Evolutionary conservation across 345 rosid species (phyloP).

Genomic region (Lagerstroemia speciosa): DNA sequence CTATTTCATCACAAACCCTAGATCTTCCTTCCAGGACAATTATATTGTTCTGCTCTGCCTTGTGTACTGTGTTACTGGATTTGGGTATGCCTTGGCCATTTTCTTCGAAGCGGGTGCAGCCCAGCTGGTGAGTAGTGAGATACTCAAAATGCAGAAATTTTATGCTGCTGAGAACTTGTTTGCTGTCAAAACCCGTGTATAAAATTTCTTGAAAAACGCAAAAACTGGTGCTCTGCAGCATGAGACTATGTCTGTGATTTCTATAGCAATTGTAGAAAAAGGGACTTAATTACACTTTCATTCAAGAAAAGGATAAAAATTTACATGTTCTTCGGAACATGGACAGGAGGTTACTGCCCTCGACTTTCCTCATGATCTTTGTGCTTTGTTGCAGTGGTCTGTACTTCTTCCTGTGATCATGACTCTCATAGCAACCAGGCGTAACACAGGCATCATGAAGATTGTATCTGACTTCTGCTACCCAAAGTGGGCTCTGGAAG

Average conservation of each 20-base stretch:
- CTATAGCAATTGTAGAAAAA: not conserved
- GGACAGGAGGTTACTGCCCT: not conserved
- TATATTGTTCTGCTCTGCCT: constrained; percentile 74
- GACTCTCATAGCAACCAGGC: constrained; percentile 73
- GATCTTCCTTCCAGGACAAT: constrained; percentile 72
- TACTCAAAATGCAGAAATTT: not conserved
- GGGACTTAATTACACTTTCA: not conserved
- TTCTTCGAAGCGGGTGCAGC: constrained; percentile 76
- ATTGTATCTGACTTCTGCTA: constrained; percentile 52
- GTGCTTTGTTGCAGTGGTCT: constrained; percentile 50
- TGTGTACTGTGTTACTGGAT: constrained; percentile 89
- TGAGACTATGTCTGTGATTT: not conserved
- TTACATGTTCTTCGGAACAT: not conserved
- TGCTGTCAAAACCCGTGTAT: not conserved
- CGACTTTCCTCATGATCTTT: not conserved
- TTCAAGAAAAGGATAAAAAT: not conserved
- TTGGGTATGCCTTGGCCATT: constrained; percentile 80
- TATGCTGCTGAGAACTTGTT: not conserved
- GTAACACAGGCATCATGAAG: constrained; percentile 26
- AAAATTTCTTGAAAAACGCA: not conserved
- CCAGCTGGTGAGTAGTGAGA: constrained; percentile 67
- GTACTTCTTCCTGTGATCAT: constrained; percentile 95
- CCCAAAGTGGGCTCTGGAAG: constrained; percentile 85
- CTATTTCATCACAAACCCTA: constrained; percentile 84
- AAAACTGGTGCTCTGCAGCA: not conserved